Evolutionary conservation across 2,329 filamentous ascomycete species (phyloP).

Genomic region (Monosporascus ibericus): DNA sequence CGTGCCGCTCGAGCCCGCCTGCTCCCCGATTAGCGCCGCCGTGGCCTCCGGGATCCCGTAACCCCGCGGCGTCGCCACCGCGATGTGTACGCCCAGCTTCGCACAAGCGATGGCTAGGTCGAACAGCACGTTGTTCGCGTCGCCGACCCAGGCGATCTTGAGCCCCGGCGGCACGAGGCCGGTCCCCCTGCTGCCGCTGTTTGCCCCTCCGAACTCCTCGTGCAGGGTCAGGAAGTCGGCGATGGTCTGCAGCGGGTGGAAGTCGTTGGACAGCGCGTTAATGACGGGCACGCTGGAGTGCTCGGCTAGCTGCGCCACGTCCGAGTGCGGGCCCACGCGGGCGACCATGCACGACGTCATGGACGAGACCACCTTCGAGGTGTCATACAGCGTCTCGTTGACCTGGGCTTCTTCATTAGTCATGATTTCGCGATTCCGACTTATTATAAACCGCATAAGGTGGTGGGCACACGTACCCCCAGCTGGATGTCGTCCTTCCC

Average conservation of each 20-base stretch:
- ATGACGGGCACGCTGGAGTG: slow-evolving; percentile 75
- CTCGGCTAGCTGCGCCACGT: slow-evolving; percentile 64
- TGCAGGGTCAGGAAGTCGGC: slow-evolving; percentile 89
- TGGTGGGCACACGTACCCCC: slow-evolving; percentile 51
- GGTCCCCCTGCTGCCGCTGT: slow-evolving; percentile 27
- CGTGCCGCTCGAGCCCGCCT: slow-evolving; percentile 49
- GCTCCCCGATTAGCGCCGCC: slow-evolving; percentile 62
- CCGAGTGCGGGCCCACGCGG: slow-evolving; percentile 70
- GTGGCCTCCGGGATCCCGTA: slow-evolving; percentile 77
- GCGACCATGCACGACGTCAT: slow-evolving; percentile 83
- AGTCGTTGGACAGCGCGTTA: slow-evolving; percentile 83
- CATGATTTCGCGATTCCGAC: not conserved
- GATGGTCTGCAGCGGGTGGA: slow-evolving; percentile 89
- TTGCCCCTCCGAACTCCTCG: slow-evolving; percentile 59
- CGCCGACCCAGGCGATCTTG: slow-evolving; percentile 93
- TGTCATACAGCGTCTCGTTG: slow-evolving; percentile 94
- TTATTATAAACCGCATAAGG: not conserved
- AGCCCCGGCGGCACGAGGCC: slow-evolving; percentile 69
- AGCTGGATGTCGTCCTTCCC: slow-evolving; percentile 95
- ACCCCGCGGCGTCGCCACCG: slow-evolving; percentile 79
- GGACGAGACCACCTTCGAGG: slow-evolving; percentile 85
- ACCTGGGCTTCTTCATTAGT: slow-evolving; percentile 41
- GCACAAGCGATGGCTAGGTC: slow-evolving; percentile 83
- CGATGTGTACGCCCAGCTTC: slow-evolving; percentile 80
- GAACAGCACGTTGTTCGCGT: slow-evolving; percentile 95